These are phyloP conservation scores for Dactylella cylindrospora DNA, from an alignment of 2,329 filamentous ascomycete genomes.

Conservation along the genomic window DNA sequence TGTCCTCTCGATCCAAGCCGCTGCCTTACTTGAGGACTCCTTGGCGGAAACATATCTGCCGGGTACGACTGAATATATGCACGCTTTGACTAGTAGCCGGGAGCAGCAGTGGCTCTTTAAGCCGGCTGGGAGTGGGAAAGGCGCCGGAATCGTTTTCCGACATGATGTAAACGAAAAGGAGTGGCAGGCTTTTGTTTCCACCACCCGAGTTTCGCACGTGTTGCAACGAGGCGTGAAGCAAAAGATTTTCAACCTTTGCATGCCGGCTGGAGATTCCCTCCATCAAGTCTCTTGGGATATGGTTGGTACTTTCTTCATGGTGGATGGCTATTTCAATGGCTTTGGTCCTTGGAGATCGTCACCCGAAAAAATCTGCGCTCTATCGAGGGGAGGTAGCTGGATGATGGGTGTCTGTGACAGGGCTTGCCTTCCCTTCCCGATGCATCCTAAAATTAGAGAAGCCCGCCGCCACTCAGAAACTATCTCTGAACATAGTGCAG, in stretches of 20 bases:
- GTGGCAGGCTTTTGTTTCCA: conserved; percentile 47
- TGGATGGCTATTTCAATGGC: conserved; percentile 43
- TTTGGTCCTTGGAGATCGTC: conserved; percentile 43
- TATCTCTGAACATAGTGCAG: conserved; percentile 14
- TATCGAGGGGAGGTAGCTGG: conserved; percentile 34
- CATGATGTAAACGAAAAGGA: conserved; percentile 50
- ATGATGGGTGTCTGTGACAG: conserved; percentile 26
- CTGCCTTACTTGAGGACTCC: conserved; percentile 49
- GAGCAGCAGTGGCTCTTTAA: conserved; percentile 52
- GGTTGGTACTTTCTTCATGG: conserved; percentile 45
- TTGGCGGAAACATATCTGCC: conserved; percentile 52
- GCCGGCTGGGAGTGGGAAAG: conserved; percentile 53
- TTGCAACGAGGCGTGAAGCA: conserved; percentile 44
- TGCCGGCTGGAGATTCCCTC: conserved; percentile 2
- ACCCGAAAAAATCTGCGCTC: conserved; percentile 41
- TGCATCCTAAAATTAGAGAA: conserved; percentile 8
- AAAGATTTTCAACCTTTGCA: conserved; percentile 21
- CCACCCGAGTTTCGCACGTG: conserved; percentile 8
- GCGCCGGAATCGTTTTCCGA: conserved; percentile 54
- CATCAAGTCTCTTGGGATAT: conserved; percentile 39
- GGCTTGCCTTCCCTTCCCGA: conserved; percentile 20
- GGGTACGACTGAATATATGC: conserved; percentile 47
- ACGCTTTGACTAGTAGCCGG: conserved; percentile 25
- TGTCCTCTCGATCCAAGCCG: conserved; percentile 2
- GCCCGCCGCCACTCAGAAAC: conserved; percentile 9